Evolutionary conservation across 1,139 yeast genomes (phyloP).

Genomic region (Blastobotrys aristatus): DNA sequence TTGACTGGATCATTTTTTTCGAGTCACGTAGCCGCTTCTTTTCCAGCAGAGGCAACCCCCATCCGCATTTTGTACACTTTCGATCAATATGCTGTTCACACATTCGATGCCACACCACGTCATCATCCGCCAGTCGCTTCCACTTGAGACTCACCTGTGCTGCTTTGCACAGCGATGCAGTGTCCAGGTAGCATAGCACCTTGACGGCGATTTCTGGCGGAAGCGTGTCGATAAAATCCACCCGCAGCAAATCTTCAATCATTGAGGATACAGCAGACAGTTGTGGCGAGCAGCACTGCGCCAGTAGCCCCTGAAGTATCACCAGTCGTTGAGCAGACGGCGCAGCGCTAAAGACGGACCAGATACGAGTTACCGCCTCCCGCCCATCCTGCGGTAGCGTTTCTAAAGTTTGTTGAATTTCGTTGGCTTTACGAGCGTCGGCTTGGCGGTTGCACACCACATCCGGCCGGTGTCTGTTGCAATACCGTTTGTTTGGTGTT

Average conservation of each 20-base stretch:
- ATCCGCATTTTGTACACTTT: slow-evolving; percentile 96
- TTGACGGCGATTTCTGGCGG: slow-evolving; percentile 84
- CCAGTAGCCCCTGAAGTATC: slow-evolving; percentile 74
- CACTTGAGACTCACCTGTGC: slow-evolving; percentile 86
- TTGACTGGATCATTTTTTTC: slow-evolving; percentile 30
- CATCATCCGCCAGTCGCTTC: slow-evolving; percentile 90
- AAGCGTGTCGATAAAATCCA: slow-evolving; percentile 78
- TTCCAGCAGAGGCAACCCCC: slow-evolving; percentile 90
- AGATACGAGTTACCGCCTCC: slow-evolving; percentile 65
- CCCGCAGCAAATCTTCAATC: slow-evolving; percentile 70
- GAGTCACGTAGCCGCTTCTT: slow-evolving; percentile 35
- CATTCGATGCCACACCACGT: slow-evolving; percentile 96
- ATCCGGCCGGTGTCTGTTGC: slow-evolving; percentile 92
- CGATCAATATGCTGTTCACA: slow-evolving; percentile 97
- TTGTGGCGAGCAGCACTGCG: slow-evolving; percentile 95
- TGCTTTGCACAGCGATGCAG: slow-evolving; percentile 85
- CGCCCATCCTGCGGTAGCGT: slow-evolving; percentile 59
- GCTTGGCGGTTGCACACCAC: slow-evolving; percentile 64
- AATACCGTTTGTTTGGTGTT: slow-evolving; percentile 38
- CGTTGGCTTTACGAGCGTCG: slow-evolving; percentile 60
- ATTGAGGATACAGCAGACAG: slow-evolving; percentile 77
- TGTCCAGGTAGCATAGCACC: slow-evolving; percentile 82
- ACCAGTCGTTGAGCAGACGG: slow-evolving; percentile 63
- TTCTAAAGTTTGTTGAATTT: slow-evolving; percentile 45
- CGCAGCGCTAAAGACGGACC: slow-evolving; percentile 76